phyloP scores from a whole-genome alignment of 2,329 filamentous ascomycete species.

The Talaromyces atroroseus region DNA sequence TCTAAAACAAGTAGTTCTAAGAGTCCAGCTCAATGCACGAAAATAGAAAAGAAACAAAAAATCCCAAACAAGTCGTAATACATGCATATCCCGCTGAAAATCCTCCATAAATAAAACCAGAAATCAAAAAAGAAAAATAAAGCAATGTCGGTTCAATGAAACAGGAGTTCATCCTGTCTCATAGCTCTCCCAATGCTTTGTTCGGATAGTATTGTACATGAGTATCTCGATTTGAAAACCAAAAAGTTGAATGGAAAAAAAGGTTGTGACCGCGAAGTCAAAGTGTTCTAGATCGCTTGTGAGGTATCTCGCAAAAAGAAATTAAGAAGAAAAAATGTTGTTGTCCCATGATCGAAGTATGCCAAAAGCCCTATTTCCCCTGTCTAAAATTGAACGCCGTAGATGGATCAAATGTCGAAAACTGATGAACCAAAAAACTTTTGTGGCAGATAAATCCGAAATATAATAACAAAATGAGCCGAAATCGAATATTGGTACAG shows the following conservation, averaged over 20 bases:
- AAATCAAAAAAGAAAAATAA: neutral
- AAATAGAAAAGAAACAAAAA: neutral
- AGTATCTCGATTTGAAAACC: slow-evolving; percentile 15
- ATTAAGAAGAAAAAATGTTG: neutral
- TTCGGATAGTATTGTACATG: slow-evolving; percentile 20
- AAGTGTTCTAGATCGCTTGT: slow-evolving; percentile 29
- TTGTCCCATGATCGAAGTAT: slow-evolving; percentile 11
- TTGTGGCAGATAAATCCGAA: slow-evolving; percentile 1
- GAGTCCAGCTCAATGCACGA: slow-evolving; percentile 8
- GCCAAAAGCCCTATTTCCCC: slow-evolving; percentile 19
- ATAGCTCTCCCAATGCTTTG: neutral
- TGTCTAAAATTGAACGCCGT: slow-evolving; percentile 36
- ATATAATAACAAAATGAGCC: slow-evolving; percentile 11
- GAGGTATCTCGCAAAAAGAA: slow-evolving; percentile 31
- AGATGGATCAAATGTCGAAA: slow-evolving; percentile 6
- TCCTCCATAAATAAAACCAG: slow-evolving; percentile 12
- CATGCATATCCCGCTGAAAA: slow-evolving; percentile 10
- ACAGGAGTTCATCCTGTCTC: neutral
- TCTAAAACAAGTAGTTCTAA: neutral
- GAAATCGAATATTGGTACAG: slow-evolving; percentile 8
- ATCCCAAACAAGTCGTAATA: slow-evolving; percentile 9
- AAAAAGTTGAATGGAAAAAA: slow-evolving; percentile 12
- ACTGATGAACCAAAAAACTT: neutral
- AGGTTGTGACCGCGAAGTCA: slow-evolving; percentile 32
- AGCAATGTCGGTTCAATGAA: neutral